These are phyloP conservation scores for Dendrobium officinale DNA, from an alignment of 106 monocot genomes.

Conservation along the genomic window DNA sequence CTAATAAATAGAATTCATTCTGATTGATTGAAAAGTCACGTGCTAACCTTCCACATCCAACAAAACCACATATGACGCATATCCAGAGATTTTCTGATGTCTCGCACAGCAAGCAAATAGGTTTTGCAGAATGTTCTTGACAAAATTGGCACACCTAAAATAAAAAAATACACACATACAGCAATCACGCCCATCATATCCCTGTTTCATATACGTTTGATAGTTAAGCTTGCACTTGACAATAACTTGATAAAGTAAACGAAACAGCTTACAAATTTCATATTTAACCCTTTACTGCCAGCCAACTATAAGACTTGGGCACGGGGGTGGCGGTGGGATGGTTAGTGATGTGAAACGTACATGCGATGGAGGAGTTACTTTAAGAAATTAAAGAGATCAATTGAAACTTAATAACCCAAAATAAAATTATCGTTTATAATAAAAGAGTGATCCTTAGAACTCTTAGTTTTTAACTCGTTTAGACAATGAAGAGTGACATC, in stretches of 20 bases:
- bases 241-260: not conserved
- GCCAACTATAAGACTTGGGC: not conserved
- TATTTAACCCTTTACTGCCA: not conserved
- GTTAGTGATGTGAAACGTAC: no score
- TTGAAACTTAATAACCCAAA: no score
- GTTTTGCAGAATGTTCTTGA: slow-evolving; percentile 62
- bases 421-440: no score
- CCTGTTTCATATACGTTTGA: not conserved
- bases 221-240: not conserved
- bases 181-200: not conserved
- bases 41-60: slow-evolving; percentile 92
- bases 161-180: not conserved
- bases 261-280: not conserved
- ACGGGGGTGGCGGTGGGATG: not conserved
- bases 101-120: slow-evolving; percentile 69
- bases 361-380: no score
- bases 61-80: slow-evolving; percentile 94
- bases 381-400: no score
- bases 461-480: no score
- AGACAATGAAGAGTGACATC: no score
- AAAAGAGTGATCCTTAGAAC: no score
- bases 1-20: not conserved
- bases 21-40: not conserved
- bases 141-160: slow-evolving; percentile 82
- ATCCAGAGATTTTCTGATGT: slow-evolving; percentile 88